Percentiles rank a stretch among this genome's conserved stretches.
phyloP scores from a whole-genome alignment of 2,329 filamentous ascomycete species.

The Aureobasidium pullulans region DNA sequence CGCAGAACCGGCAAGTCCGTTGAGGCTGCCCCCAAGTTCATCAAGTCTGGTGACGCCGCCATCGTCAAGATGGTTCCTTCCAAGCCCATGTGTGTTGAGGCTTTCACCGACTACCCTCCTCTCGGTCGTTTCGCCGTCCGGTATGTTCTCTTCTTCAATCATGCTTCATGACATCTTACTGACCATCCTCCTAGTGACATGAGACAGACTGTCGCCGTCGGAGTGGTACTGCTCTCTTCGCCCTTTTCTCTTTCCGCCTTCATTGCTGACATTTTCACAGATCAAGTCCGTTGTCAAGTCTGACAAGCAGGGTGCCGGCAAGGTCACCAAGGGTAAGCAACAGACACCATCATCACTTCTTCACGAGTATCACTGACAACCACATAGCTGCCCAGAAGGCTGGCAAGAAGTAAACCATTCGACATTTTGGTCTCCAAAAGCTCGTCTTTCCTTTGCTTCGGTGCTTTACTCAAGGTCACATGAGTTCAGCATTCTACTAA shows the following conservation, averaged over 20 bases:
- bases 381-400: conserved; percentile 27
- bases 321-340: conserved; percentile 43
- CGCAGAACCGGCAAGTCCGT: conserved; percentile 98
- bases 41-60: conserved; percentile 99
- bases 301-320: conserved; percentile 41
- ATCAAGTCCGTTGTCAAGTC: conserved; percentile 33
- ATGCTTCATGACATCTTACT: neutral
- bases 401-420: conserved; percentile 30
- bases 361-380: neutral
- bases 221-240: conserved; percentile 47
- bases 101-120: conserved; percentile 99
- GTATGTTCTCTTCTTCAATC: conserved; percentile 70
- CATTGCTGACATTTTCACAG: too few relatives aligned
- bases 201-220: conserved; percentile 69
- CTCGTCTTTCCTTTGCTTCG: conserved; percentile 2
- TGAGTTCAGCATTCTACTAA: conserved; percentile 8
- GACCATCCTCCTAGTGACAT: neutral
- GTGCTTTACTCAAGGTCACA: conserved; percentile 12
- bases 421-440: conserved; percentile 1
- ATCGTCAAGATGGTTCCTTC: conserved; percentile 99
- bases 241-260: too few relatives aligned
- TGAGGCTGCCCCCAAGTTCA: conserved; percentile 92
- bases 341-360: neutral
- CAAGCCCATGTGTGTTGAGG: conserved; percentile 99
- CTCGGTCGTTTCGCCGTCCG: conserved; percentile 99